These are phyloP conservation scores for Asterella californica DNA, from an alignment of 225 moss, liverwort and hornwort genomes.

Conservation along the genomic window DNA sequence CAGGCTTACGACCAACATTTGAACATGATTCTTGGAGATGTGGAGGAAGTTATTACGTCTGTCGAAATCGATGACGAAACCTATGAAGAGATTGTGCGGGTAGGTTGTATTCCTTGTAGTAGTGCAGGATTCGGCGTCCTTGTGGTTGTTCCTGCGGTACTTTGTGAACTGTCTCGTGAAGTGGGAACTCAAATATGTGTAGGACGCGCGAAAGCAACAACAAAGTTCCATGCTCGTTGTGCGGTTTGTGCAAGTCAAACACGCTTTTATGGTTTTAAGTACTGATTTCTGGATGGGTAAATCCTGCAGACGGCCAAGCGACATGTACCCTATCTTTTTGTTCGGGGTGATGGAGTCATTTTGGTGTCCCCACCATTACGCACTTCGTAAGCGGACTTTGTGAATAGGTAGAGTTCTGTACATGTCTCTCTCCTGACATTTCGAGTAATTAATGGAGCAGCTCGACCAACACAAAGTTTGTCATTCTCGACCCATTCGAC, in stretches of 20 bases:
- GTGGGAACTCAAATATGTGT: too few species aligned
- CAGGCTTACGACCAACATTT: slow-evolving; percentile 99
- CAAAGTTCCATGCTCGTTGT: too few species aligned
- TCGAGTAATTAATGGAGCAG: neutral
- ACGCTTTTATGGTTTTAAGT: neutral
- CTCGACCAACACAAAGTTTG: slow-evolving; percentile 15
- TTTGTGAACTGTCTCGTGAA: too few species aligned
- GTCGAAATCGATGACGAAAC: slow-evolving; percentile 99
- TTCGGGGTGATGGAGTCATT: slow-evolving; percentile 99
- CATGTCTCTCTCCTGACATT: slow-evolving; percentile 14
- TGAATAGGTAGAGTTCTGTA: slow-evolving; percentile 22
- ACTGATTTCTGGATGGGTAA: neutral
- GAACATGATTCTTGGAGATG: slow-evolving; percentile 98
- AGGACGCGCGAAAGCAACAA: too few species aligned
- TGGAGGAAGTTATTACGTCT: slow-evolving; percentile 92
- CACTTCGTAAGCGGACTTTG: slow-evolving; percentile 50
- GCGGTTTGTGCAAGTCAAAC: too few species aligned
- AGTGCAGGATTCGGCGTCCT: neutral
- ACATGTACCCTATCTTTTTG: slow-evolving; percentile 93
- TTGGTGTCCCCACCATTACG: slow-evolving; percentile 95
- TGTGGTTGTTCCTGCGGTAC: neutral
- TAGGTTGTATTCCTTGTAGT: slow-evolving; percentile 38
- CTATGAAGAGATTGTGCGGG: slow-evolving; percentile 98
- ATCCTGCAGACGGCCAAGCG: slow-evolving; percentile 73
- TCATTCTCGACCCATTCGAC: neutral